phyloP scores from a whole-genome alignment of 768 basidiomycete species.

The Termitomyces heimii region DNA sequence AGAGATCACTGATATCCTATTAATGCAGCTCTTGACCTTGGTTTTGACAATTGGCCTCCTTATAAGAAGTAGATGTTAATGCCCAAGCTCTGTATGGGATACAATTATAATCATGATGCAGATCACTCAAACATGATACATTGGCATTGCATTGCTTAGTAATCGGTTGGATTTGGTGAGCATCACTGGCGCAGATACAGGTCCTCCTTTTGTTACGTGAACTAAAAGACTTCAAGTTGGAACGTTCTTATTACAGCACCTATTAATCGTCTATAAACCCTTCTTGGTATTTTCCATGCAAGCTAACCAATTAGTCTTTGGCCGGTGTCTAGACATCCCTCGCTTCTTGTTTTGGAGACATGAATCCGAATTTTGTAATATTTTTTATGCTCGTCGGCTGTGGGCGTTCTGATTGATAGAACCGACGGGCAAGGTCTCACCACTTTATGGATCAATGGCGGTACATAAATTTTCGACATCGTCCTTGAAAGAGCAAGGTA shows the following conservation, averaged over 20 bases:
- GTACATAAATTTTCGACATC: not conserved
- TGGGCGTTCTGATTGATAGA: not conserved
- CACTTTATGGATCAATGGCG: not conserved
- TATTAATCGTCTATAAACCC: not conserved
- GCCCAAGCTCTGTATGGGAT: not conserved
- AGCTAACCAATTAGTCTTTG: not conserved
- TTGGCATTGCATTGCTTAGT: too few species aligned
- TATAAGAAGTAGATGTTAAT: constrained; percentile 8
- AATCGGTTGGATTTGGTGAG: not conserved
- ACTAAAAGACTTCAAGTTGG: not conserved
- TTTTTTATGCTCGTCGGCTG: not conserved
- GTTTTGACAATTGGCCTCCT: constrained; percentile 62
- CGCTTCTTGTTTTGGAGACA: not conserved
- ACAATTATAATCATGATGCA: not conserved
- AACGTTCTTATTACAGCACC: not conserved
- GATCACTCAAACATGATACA: not conserved
- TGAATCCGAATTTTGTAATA: not conserved
- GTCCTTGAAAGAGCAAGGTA: not conserved
- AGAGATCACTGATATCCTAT: not conserved
- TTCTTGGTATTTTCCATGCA: not conserved
- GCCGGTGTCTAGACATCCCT: not conserved
- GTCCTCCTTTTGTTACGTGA: not conserved
- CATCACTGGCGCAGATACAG: not conserved
- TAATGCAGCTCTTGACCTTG: constrained; percentile 51
- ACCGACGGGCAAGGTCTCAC: not conserved